Evolutionary conservation across 768 basidiomycete species (phyloP).

Genomic region (Suillus americanus): DNA sequence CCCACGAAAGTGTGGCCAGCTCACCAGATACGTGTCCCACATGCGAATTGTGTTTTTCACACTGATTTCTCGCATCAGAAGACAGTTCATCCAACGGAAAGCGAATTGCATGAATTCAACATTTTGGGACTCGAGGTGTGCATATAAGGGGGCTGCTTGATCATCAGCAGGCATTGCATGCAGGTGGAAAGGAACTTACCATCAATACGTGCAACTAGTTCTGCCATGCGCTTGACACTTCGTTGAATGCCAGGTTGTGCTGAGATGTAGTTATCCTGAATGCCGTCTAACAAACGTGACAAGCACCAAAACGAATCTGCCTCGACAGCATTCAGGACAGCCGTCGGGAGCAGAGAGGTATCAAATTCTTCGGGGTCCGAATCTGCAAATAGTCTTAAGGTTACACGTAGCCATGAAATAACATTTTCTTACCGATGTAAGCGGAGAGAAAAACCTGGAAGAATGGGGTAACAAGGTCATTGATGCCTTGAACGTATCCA

Average conservation of each 20-base stretch:
- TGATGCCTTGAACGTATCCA: conserved; percentile 99
- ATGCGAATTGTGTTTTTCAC: conserved; percentile 96
- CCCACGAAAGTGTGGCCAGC: conserved; percentile 26
- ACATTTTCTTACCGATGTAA: conserved; percentile 72
- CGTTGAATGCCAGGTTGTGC: conserved; percentile 96
- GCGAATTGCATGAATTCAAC: conserved; percentile 99
- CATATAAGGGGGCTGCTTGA: conserved; percentile 71
- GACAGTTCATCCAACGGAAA: conserved; percentile 99
- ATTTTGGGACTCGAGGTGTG: conserved; percentile 85
- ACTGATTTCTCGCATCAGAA: conserved; percentile 97
- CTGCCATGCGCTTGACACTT: conserved; percentile 91
- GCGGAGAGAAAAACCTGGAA: conserved; percentile 95
- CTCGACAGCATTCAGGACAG: conserved; percentile 82
- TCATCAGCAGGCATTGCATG: neutral
- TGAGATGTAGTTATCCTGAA: conserved; percentile 97
- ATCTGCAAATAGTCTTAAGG: conserved; percentile 46
- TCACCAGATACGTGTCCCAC: conserved; percentile 99
- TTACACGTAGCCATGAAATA: conserved; percentile 5
- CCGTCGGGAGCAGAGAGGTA: conserved; percentile 66
- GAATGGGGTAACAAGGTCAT: conserved; percentile 96
- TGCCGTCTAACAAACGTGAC: conserved; percentile 91
- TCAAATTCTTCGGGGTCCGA: conserved; percentile 90
- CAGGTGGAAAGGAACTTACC: conserved; percentile 43
- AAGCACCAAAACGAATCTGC: conserved; percentile 99
- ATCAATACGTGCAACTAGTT: conserved; percentile 88